Conservation (phyloP, 108 stramenopile species). For the Fragilariopsis cylindrus region DNA sequence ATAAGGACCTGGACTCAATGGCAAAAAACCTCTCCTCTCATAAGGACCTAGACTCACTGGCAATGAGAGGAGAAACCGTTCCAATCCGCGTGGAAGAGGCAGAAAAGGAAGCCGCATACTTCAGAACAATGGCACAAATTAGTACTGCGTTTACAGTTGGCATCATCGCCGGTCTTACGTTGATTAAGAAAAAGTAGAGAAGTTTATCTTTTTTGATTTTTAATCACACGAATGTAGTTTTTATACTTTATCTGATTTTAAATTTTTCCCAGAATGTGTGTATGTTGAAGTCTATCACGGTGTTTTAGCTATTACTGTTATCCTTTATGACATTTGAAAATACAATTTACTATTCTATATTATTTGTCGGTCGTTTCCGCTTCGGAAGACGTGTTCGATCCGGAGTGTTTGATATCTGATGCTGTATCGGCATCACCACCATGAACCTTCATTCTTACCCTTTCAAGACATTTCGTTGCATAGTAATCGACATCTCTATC, state of each 20-base stretch:
- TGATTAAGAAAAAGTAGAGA: not conserved
- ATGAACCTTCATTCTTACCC: conserved; percentile 18
- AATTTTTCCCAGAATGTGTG: no score
- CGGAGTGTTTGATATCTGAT: not conserved
- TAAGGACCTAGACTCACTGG: not conserved
- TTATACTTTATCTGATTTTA: no score
- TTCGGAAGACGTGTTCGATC: not conserved
- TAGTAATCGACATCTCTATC: conserved; percentile 87
- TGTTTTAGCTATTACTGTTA: no score
- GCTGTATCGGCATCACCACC: conserved; percentile 6
- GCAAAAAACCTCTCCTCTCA: not conserved
- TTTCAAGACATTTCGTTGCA: conserved; percentile 45
- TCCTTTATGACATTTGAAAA: no score
- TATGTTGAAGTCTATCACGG: no score
- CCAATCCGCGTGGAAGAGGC: not conserved
- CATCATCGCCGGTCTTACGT: not conserved
- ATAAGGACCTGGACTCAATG: not conserved
- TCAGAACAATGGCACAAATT: not conserved
- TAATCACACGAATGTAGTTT: no score
- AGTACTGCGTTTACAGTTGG: not conserved
- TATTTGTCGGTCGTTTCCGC: not conserved
- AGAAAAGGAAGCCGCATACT: not conserved
- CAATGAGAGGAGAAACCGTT: no score
- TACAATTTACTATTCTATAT: not conserved
- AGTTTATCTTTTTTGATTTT: no score